phyloP scores from a whole-genome alignment of 371 early-diverging fungal species.

The Mortierella sp. region DNA sequence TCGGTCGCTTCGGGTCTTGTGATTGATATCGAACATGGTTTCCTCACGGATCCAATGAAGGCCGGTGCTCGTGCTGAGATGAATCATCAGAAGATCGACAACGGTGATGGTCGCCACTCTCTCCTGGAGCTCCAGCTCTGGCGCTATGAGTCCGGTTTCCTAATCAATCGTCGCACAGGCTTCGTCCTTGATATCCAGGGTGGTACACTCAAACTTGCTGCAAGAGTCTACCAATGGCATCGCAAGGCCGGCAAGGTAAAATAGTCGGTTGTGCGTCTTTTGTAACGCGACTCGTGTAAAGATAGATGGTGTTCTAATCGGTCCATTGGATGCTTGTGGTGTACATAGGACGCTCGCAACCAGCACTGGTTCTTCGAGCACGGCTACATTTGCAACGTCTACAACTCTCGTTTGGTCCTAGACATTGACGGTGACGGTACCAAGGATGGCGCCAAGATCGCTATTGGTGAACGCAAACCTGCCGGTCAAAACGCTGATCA shows the following conservation, averaged over 20 bases:
- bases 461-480: constrained; percentile 48
- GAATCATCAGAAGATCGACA: constrained; percentile 54
- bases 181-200: constrained; percentile 69
- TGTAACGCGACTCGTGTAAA: too few species aligned
- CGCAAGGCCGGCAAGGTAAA: constrained; percentile 42
- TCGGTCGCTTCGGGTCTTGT: constrained; percentile 58
- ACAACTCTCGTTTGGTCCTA: constrained; percentile 49
- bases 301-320: neutral
- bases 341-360: constrained; percentile 37
- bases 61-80: constrained; percentile 55
- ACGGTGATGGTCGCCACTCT: constrained; percentile 53
- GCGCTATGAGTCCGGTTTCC: constrained; percentile 63
- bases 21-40: constrained; percentile 57
- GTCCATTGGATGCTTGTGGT: neutral
- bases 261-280: too few species aligned
- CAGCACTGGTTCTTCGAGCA: constrained; percentile 53
- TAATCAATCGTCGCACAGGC: constrained; percentile 65
- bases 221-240: constrained; percentile 47
- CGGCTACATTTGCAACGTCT: constrained; percentile 52
- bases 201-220: constrained; percentile 56
- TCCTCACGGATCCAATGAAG: constrained; percentile 55
- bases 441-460: constrained; percentile 55
- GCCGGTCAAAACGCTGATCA: constrained; percentile 33
- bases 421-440: constrained; percentile 49
- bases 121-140: constrained; percentile 66